A percentile compares a stretch with the other conserved stretches of the same genome.
These are phyloP conservation scores for Tulasnella sp. DNA, from an alignment of 768 basidiomycete species.

Conservation along the genomic window DNA sequence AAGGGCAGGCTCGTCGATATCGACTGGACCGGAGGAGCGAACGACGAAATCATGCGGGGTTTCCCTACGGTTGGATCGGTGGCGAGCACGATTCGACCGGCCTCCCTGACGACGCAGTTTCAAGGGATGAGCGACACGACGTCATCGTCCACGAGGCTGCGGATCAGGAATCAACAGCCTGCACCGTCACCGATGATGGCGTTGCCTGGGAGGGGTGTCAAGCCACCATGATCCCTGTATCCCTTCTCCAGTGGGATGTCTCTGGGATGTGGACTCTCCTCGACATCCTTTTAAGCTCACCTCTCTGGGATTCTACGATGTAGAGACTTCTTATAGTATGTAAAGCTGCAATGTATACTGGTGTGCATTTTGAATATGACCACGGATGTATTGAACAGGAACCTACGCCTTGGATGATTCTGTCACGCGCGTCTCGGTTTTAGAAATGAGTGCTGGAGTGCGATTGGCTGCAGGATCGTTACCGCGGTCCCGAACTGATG, in stretches of 20 bases:
- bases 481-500: background rate
- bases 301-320: background rate
- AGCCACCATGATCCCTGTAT: background rate
- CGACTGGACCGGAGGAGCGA: background rate
- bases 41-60: background rate
- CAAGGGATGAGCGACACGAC: background rate
- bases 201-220: background rate
- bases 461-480: background rate
- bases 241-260: no score
- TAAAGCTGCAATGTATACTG: background rate
- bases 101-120: background rate
- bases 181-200: conserved; percentile 7
- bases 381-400: no score
- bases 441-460: no score
- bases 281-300: background rate
- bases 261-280: no score
- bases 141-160: background rate
- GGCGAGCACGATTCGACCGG: background rate
- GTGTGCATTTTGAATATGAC: no score
- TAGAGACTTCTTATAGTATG: background rate
- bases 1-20: background rate
- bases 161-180: conserved; percentile 1
- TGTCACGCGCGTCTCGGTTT: no score
- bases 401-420: no score
- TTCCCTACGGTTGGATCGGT: background rate